Conservation (phyloP, 257 asterid species). For the Fraxinus quadrangulata region DNA sequence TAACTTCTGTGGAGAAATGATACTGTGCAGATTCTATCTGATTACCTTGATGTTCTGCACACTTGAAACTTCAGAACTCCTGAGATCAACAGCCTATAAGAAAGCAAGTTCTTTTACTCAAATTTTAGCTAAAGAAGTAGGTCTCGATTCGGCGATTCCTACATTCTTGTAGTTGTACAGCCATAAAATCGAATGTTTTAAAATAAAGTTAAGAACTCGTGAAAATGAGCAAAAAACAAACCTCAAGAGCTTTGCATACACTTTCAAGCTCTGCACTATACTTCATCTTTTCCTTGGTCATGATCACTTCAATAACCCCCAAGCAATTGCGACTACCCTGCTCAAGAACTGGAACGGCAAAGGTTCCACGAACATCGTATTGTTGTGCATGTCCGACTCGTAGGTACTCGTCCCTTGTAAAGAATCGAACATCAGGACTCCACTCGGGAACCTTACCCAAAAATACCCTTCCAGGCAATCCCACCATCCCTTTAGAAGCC, state of each 20-base stretch:
- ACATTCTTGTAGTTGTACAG: too few relatives aligned
- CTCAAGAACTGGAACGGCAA: conserved; percentile 87
- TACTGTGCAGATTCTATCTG: conserved; percentile 10
- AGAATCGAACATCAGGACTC: conserved; percentile 91
- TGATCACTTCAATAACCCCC: conserved; percentile 90
- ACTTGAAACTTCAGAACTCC: conserved; percentile 54
- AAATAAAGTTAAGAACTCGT: background rate
- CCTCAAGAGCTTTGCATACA: conserved; percentile 95
- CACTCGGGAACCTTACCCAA: conserved; percentile 82
- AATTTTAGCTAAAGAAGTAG: conserved; percentile 12
- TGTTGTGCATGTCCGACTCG: conserved; percentile 75
- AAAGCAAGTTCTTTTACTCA: conserved; percentile 12
- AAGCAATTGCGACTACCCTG: conserved; percentile 72
- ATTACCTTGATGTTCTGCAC: conserved; percentile 50
- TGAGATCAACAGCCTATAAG: conserved; percentile 76
- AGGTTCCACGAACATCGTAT: conserved; percentile 78
- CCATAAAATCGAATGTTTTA: too few relatives aligned
- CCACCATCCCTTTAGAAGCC: conserved; percentile 56
- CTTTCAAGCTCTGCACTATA: conserved; percentile 78
- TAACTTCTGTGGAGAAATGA: conserved; percentile 1
- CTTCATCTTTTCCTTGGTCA: conserved; percentile 78
- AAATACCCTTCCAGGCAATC: conserved; percentile 93
- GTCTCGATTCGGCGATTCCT: too few relatives aligned
- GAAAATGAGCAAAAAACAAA: conserved; percentile 29
- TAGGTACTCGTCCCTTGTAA: conserved; percentile 71